phyloP scores from a whole-genome alignment of 176 grass and related monocot species.

The Hsuehochloa calcarea region DNA sequence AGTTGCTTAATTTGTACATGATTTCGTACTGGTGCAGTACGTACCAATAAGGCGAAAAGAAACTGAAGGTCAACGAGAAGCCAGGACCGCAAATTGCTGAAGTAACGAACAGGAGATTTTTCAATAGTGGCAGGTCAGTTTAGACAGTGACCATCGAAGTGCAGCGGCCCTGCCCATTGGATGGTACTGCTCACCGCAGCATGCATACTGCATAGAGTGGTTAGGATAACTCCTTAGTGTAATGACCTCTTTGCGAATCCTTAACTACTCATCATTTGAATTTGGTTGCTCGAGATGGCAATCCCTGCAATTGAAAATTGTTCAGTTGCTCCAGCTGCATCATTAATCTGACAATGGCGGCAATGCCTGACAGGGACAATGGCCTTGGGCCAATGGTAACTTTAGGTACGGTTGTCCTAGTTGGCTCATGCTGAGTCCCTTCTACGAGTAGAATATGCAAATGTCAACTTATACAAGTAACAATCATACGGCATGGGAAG shows the following conservation, averaged over 20 bases:
- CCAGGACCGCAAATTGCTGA: background rate
- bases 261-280: conserved; percentile 41
- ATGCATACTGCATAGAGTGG: conserved; percentile 27
- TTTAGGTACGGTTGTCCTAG: conserved; percentile 27
- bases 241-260: conserved; percentile 31
- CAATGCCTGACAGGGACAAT: conserved; percentile 34
- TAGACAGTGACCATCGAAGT: conserved; percentile 25
- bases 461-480: conserved; percentile 28
- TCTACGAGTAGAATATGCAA: conserved; percentile 27
- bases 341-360: conserved; percentile 27
- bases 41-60: background rate
- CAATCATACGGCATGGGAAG: background rate
- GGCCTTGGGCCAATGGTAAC: conserved; percentile 9
- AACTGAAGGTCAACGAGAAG: background rate
- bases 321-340: background rate
- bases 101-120: conserved; percentile 24
- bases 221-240: conserved; percentile 42
- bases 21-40: background rate
- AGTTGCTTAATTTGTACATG: background rate
- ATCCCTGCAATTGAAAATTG: conserved; percentile 22
- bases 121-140: conserved; percentile 31
- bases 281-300: background rate
- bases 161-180: conserved; percentile 11
- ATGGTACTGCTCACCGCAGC: background rate
- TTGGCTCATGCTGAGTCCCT: background rate